Conservation (phyloP, 2,329 filamentous ascomycete species). For the Didymella pomorum region DNA sequence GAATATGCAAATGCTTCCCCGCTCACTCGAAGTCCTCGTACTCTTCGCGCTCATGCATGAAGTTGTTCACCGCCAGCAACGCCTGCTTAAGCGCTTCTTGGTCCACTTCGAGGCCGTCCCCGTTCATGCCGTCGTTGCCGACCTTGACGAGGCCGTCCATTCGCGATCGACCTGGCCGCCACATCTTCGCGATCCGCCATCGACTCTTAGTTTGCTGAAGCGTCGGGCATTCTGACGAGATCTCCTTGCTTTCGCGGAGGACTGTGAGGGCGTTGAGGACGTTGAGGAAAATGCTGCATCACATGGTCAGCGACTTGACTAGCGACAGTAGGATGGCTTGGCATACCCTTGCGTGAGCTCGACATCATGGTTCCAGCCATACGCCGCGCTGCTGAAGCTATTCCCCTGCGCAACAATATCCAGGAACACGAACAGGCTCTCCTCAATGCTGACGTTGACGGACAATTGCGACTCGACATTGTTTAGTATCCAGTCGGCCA, state of each 20-base stretch:
- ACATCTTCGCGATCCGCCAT: conserved; percentile 44
- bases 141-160: conserved; percentile 45
- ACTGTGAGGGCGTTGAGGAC: conserved; percentile 46
- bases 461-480: conserved; percentile 43
- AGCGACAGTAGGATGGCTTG: conserved; percentile 16
- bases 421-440: conserved; percentile 50
- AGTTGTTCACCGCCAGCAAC: conserved; percentile 49
- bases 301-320: conserved; percentile 24
- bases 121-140: conserved; percentile 43
- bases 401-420: conserved; percentile 50
- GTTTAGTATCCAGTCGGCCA: conserved; percentile 50
- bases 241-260: conserved; percentile 44
- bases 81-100: conserved; percentile 45
- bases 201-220: conserved; percentile 42
- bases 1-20: conserved; percentile 18
- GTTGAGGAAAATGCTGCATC: conserved; percentile 47
- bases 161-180: conserved; percentile 41
- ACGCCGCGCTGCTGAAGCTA: conserved; percentile 44
- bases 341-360: conserved; percentile 47
- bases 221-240: conserved; percentile 42
- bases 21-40: conserved; percentile 30
- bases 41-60: conserved; percentile 49
- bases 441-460: conserved; percentile 46
- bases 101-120: conserved; percentile 45
- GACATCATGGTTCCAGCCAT: conserved; percentile 47